Evolutionary conservation across 768 basidiomycete species (phyloP).

Genomic region (Suillus subluteus): DNA sequence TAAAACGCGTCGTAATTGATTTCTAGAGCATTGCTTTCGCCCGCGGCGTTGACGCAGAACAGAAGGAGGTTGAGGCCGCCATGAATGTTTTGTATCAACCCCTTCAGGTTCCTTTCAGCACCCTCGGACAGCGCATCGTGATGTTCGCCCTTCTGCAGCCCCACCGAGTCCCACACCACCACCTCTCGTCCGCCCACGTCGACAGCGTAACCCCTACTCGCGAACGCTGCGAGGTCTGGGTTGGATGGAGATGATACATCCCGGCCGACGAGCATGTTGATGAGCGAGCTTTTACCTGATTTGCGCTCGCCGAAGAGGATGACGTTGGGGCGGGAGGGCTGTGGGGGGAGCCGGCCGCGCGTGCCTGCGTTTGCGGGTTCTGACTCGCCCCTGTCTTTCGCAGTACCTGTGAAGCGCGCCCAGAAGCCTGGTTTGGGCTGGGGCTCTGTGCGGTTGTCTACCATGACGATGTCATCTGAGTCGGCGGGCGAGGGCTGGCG

Average conservation of each 20-base stretch:
- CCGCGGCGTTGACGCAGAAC: slow-evolving; percentile 37
- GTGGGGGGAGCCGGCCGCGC: slow-evolving; percentile 4
- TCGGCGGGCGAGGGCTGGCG: neutral
- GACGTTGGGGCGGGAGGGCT: slow-evolving; percentile 30
- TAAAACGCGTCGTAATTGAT: slow-evolving; percentile 37
- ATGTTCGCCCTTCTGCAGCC: slow-evolving; percentile 32
- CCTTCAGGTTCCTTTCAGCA: slow-evolving; percentile 35
- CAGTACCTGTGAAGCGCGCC: neutral
- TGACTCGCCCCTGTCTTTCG: neutral
- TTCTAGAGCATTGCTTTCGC: slow-evolving; percentile 28
- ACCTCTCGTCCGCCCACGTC: slow-evolving; percentile 23
- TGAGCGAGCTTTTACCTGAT: slow-evolving; percentile 47
- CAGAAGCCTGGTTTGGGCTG: slow-evolving; percentile 6
- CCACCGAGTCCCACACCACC: slow-evolving; percentile 39
- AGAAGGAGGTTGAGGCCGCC: slow-evolving; percentile 36
- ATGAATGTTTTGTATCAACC: slow-evolving; percentile 39
- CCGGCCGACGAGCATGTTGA: slow-evolving; percentile 42
- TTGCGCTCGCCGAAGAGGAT: slow-evolving; percentile 48
- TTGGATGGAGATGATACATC: slow-evolving; percentile 34
- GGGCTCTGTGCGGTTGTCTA: neutral
- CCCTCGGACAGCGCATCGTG: slow-evolving; percentile 33
- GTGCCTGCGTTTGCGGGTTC: neutral
- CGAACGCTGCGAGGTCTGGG: slow-evolving; percentile 39
- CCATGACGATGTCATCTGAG: slow-evolving; percentile 4
- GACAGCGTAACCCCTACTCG: slow-evolving; percentile 27